These are phyloP conservation scores for Moesziomyces sp. DNA, from an alignment of 1,284 basidiomycete species.

Conservation along the genomic window DNA sequence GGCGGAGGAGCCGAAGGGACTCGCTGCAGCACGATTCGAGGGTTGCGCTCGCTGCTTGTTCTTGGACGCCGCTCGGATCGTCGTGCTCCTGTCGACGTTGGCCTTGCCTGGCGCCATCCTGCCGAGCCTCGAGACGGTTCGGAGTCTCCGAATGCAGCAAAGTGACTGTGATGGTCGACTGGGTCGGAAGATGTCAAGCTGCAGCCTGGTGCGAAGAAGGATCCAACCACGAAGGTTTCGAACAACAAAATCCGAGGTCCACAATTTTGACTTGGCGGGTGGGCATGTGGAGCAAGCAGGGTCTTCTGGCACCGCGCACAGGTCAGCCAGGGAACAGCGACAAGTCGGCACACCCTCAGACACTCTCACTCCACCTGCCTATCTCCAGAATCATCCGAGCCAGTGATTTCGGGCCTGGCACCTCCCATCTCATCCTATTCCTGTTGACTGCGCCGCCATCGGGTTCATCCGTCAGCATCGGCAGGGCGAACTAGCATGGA, in stretches of 20 bases:
- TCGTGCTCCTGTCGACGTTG: conserved; percentile 28
- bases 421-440: too few species aligned
- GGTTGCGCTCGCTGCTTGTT: conserved; percentile 35
- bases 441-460: too few species aligned
- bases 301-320: background rate
- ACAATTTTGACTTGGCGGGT: background rate
- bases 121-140: background rate
- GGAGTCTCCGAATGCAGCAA: background rate
- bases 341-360: background rate
- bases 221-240: too few species aligned
- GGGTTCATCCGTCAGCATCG: too few species aligned
- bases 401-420: too few species aligned
- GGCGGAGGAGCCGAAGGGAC: conserved; percentile 24
- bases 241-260: background rate
- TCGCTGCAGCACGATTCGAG: conserved; percentile 7
- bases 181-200: too few species aligned
- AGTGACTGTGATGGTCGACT: too few species aligned
- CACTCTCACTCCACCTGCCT: too few species aligned
- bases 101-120: conserved; percentile 31
- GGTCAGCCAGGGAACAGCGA: background rate
- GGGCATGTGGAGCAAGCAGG: background rate
- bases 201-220: too few species aligned
- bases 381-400: too few species aligned
- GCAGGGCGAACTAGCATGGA: conserved; percentile 17
- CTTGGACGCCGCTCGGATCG: conserved; percentile 40